phyloP scores from a whole-genome alignment of 1,284 basidiomycete genomes.

The Meira nashicola region DNA sequence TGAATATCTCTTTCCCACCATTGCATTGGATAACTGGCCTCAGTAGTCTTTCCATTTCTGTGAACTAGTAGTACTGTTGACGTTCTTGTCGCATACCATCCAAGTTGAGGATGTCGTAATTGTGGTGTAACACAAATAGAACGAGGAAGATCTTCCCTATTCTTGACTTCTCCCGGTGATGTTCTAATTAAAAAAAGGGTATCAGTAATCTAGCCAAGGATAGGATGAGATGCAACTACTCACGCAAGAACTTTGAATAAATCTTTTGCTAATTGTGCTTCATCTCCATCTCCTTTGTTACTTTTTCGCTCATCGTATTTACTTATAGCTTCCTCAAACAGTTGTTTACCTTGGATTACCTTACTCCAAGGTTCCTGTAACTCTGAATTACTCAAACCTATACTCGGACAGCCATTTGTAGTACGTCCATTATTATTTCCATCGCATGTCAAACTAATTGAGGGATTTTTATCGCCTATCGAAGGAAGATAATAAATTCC shows the following conservation, averaged over 20 bases:
- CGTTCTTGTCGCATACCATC: conserved; percentile 11
- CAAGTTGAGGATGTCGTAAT: background rate
- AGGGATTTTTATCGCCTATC: background rate
- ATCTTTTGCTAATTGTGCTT: background rate
- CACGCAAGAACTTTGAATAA: conserved; percentile 6
- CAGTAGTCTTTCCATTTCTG: background rate
- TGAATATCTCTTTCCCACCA: conserved; percentile 13
- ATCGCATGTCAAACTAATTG: background rate
- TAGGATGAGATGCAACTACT: too few species aligned
- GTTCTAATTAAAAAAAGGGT: background rate
- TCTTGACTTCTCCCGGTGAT: background rate
- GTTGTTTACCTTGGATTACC: conserved; percentile 3
- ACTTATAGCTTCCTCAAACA: background rate
- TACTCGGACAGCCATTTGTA: background rate
- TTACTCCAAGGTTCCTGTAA: conserved; percentile 8
- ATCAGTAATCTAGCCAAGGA: too few species aligned
- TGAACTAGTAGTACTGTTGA: conserved; percentile 10
- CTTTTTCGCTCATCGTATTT: background rate
- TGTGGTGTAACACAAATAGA: background rate
- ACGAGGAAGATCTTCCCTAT: background rate
- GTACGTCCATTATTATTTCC: background rate
- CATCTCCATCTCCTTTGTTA: background rate
- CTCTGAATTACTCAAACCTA: conserved; percentile 1
- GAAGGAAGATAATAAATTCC: background rate
- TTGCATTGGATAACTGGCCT: background rate